Evolutionary conservation across 2,329 filamentous ascomycete genomes (phyloP).

Genomic region (Alternaria alternata): DNA sequence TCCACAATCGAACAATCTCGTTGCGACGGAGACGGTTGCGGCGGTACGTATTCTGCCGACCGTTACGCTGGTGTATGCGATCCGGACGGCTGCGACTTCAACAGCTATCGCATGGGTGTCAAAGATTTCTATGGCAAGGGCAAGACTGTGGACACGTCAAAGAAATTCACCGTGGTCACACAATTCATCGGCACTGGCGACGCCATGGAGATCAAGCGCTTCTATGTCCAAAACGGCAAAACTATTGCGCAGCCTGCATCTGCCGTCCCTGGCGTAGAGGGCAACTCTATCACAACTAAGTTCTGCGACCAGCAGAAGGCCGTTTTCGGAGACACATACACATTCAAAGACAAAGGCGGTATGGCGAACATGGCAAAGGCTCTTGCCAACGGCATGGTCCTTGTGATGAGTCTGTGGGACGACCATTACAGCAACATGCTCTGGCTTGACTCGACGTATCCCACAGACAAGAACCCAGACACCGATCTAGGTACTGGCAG

Average conservation of each 20-base stretch:
- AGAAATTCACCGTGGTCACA: slow-evolving; percentile 58
- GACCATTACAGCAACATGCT: slow-evolving; percentile 74
- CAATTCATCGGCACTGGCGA: slow-evolving; percentile 57
- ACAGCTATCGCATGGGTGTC: slow-evolving; percentile 69
- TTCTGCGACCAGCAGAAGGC: slow-evolving; percentile 43
- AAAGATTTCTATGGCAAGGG: slow-evolving; percentile 67
- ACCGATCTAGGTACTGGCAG: slow-evolving; percentile 40
- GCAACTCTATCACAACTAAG: slow-evolving; percentile 41
- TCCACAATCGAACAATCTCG: slow-evolving; percentile 58
- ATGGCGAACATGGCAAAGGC: slow-evolving; percentile 64
- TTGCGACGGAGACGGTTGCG: slow-evolving; percentile 59
- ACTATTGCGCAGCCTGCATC: slow-evolving; percentile 57
- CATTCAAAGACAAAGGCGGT: slow-evolving; percentile 65
- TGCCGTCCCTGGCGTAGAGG: slow-evolving; percentile 55
- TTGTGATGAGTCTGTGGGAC: slow-evolving; percentile 70
- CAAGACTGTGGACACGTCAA: slow-evolving; percentile 55
- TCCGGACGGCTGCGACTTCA: slow-evolving; percentile 71
- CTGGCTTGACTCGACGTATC: slow-evolving; percentile 75
- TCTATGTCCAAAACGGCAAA: slow-evolving; percentile 60
- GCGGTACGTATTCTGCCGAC: slow-evolving; percentile 59
- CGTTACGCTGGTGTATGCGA: slow-evolving; percentile 72
- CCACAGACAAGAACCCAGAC: slow-evolving; percentile 50
- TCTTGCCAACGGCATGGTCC: slow-evolving; percentile 66
- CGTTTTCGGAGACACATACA: slow-evolving; percentile 47
- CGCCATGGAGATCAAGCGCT: slow-evolving; percentile 55